Evolutionary conservation across 2,329 filamentous ascomycete species (phyloP).

Genomic region (Sphaerostilbella broomeana): DNA sequence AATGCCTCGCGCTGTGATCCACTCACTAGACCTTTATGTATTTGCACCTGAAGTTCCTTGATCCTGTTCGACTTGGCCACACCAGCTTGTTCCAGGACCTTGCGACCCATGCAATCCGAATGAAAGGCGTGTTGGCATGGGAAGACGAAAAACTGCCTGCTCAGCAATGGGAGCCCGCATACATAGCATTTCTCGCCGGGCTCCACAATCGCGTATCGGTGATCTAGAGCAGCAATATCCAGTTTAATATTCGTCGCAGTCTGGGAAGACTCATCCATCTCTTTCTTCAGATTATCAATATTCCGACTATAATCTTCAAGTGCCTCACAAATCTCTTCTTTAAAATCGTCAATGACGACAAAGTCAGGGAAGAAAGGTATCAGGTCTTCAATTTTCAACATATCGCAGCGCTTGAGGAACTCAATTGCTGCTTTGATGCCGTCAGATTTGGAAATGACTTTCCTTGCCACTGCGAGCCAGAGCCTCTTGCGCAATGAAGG

Average conservation of each 20-base stretch:
- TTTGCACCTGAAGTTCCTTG: constrained; percentile 74
- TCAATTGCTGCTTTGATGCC: constrained; percentile 92
- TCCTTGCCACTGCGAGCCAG: constrained; percentile 91
- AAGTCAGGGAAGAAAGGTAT: constrained; percentile 99
- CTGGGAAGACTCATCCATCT: constrained; percentile 91
- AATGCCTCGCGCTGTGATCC: constrained; percentile 72
- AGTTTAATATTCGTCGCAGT: constrained; percentile 87
- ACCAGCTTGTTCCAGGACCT: constrained; percentile 76
- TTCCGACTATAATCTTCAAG: constrained; percentile 89
- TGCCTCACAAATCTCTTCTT: constrained; percentile 92
- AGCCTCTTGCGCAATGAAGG: constrained; percentile 81
- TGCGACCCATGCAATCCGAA: constrained; percentile 82
- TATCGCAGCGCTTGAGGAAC: constrained; percentile 83
- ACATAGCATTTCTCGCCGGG: constrained; percentile 91
- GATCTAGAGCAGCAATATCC: constrained; percentile 79
- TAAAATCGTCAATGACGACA: constrained; percentile 97
- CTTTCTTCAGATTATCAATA: constrained; percentile 79
- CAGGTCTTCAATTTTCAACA: constrained; percentile 90
- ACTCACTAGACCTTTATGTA: constrained; percentile 66
- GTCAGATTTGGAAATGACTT: constrained; percentile 79
- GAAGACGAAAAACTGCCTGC: constrained; percentile 94
- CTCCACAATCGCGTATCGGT: constrained; percentile 91
- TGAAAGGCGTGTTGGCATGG: constrained; percentile 98
- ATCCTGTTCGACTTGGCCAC: constrained; percentile 72
- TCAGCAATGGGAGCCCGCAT: constrained; percentile 78